Percentiles rank a stretch among this genome's conserved stretches.
phyloP scores from a whole-genome alignment of 1,284 basidiomycete genomes.

The Sporisorium reilianum region DNA sequence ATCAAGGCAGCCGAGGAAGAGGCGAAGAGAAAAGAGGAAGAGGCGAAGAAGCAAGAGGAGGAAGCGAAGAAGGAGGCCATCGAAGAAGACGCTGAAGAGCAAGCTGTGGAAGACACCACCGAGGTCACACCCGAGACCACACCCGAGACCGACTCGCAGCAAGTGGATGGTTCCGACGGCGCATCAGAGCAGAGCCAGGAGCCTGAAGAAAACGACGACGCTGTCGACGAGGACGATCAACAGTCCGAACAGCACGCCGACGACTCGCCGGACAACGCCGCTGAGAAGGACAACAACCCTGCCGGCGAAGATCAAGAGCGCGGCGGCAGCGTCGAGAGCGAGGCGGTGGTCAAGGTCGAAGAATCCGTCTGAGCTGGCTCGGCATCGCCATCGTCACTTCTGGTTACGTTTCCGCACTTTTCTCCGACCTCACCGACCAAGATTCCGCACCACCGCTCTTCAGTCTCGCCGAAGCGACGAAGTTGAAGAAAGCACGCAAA shows the following conservation, averaged over 20 bases:
- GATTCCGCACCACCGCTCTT: no score
- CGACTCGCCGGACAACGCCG: neutral
- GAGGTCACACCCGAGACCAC: neutral
- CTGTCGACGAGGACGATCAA: neutral
- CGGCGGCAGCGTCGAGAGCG: neutral
- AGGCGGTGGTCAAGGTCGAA: constrained; percentile 3
- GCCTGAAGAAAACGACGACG: no score
- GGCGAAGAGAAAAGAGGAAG: neutral
- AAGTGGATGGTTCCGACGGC: neutral
- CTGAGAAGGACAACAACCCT: neutral
- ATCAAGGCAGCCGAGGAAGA: neutral
- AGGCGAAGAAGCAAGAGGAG: constrained; percentile 1
- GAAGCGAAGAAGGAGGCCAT: neutral
- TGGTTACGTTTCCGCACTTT: no score
- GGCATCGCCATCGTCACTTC: neutral
- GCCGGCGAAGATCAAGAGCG: neutral
- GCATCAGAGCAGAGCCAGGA: neutral
- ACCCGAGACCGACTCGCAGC: no score
- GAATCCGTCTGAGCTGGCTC: neutral
- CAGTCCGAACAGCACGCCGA: neutral
- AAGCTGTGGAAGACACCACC: neutral
- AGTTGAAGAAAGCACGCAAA: no score
- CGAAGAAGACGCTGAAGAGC: neutral
- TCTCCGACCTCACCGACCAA: no score
- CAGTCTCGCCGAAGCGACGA: no score